Percentiles rank a stretch among this genome's conserved stretches.
phyloP scores from a whole-genome alignment of 495 filamentous ascomycete species.

The Lophiotrema nucula region DNA sequence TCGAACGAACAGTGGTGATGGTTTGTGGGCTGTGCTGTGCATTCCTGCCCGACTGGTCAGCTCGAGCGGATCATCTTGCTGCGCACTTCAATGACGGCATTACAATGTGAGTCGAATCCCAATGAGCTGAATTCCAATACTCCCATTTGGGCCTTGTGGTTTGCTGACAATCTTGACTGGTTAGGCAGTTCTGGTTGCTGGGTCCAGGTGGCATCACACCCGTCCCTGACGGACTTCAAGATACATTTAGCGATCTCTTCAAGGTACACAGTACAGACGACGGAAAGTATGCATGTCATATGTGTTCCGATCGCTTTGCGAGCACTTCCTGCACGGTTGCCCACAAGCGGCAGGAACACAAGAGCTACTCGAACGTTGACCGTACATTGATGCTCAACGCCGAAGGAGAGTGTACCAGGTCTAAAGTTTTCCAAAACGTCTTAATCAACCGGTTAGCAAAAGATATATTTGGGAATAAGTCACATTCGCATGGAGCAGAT shows the following conservation, averaged over 20 bases:
- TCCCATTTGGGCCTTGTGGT: no score
- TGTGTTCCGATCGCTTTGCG: conserved; percentile 2
- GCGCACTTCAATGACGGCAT: conserved; percentile 16
- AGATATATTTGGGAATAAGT: no score
- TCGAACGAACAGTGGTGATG: conserved; percentile 9
- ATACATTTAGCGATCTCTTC: no score
- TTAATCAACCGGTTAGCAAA: no score
- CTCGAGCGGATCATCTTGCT: conserved; percentile 19
- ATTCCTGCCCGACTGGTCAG: conserved; percentile 8
- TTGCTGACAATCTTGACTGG: no score
- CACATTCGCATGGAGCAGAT: no score
- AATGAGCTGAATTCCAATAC: no score
- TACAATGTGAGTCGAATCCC: conserved; percentile 3
- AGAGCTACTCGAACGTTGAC: not conserved
- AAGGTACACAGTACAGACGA: no score
- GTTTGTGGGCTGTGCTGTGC: conserved; percentile 15
- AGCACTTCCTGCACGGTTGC: not conserved
- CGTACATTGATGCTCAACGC: no score
- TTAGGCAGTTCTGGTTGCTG: not conserved
- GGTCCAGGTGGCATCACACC: not conserved
- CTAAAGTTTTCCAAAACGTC: no score
- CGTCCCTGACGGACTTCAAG: not conserved
- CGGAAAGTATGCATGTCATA: not conserved
- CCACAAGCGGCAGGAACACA: conserved; percentile 6
- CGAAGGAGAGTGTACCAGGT: no score